These are phyloP conservation scores for Diplosphaera chodatii DNA, from an alignment of 139 green algal species.

Conservation along the genomic window DNA sequence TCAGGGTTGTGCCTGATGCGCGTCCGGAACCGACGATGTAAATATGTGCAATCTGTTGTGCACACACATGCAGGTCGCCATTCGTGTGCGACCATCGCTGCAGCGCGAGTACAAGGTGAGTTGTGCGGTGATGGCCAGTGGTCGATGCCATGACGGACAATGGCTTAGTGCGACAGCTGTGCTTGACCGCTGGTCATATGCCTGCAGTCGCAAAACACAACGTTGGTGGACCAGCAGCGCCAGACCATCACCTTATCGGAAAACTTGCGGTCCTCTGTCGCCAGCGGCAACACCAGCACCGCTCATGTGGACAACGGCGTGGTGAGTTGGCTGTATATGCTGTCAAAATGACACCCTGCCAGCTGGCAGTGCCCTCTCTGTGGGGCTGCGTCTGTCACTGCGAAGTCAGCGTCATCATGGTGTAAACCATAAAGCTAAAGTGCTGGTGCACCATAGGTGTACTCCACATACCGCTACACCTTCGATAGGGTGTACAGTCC, in stretches of 20 bases:
- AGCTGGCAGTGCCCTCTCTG: too few relatives aligned
- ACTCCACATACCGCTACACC: constrained; percentile 63
- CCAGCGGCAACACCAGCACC: constrained; percentile 12
- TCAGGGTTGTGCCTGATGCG: too few relatives aligned
- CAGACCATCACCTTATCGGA: constrained; percentile 71
- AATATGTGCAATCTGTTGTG: not conserved
- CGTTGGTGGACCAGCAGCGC: constrained; percentile 47
- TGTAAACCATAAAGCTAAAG: too few relatives aligned
- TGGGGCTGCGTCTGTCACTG: too few relatives aligned
- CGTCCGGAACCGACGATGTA: not conserved
- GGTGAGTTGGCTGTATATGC: too few relatives aligned
- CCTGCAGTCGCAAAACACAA: constrained; percentile 57
- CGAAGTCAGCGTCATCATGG: too few relatives aligned
- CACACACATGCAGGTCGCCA: constrained; percentile 62
- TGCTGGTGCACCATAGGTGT: constrained; percentile 13
- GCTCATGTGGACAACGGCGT: constrained; percentile 32
- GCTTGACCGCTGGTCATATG: too few relatives aligned
- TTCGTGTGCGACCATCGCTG: constrained; percentile 79
- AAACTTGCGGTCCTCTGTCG: constrained; percentile 49
- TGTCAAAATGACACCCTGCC: too few relatives aligned
- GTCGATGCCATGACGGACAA: not conserved
- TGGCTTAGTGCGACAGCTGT: not conserved
- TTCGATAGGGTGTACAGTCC: constrained; percentile 91
- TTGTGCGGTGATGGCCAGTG: too few relatives aligned
- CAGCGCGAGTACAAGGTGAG: constrained; percentile 50